Base-by-base conservation (phyloP, 169 alveolate genomes). In the Cytauxzoon felis region DNA sequence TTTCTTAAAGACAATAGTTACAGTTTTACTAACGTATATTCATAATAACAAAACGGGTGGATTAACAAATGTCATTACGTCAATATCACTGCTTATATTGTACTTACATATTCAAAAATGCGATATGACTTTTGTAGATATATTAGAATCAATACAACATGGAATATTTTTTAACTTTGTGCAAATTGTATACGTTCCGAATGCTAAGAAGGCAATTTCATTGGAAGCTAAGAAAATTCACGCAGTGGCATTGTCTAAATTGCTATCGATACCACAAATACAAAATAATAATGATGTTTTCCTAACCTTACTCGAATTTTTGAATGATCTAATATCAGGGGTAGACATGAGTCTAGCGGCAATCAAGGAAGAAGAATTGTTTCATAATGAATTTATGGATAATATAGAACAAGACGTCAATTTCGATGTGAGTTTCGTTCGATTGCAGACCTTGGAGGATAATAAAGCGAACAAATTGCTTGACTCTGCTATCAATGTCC, bases 1-100 rank as follows among this genome's bases (percentile, higher is more conserved):
- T 36, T 89, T 82, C 56, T 24, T 89, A 11, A 65, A 80, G 32
- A 81, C 93, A 8, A 60, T 89, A 16, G 72, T 84, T 9, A 88
- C 86, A 0, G 67, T 89, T n/a, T 64, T 88, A 16, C 80, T 89
- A 41, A 80, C 94, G 0, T 86, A 54, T 63, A 24, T 80, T 11
- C 91, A 86, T 75, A 79, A 75, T 50, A 76, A 67, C 70, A 86
- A 80, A 72, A 50, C 38, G 1, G 51, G 68, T 34, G 81, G 67
- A 45, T 13, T 57, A 24, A 24, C 61, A 23, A 38, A 43, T 36
- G 80, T 64, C 48, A 56, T 76, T 27, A 59, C 75, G 0, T 54
- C 86, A 19, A 65, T 76, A 47, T 67, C 78, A 24, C 59, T 59
- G 19, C 34, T 76, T 51, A 54, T 76, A 13, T 18, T 63, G 36